A percentile compares a stretch with the other conserved stretches of the same genome.
These are phyloP conservation scores for Aphanomyces cochlioides DNA, from an alignment of 352 stramenopile genomes.

Conservation along the genomic window DNA sequence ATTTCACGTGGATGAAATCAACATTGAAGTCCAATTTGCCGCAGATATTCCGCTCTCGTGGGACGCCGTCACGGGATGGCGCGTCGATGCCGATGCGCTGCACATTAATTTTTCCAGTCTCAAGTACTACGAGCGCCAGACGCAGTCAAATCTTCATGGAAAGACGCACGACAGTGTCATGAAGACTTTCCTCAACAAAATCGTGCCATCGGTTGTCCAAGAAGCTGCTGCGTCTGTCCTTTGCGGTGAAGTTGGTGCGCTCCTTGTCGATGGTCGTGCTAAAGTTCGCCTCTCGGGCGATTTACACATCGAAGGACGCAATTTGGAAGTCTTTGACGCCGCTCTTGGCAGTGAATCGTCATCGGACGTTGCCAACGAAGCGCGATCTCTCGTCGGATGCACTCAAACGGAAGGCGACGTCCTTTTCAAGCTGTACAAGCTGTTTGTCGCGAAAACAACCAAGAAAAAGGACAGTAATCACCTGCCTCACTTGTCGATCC, in stretches of 20 bases:
- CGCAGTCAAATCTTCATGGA: conserved; percentile 50
- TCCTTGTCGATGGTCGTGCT: conserved; percentile 53
- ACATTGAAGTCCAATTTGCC: conserved; percentile 64
- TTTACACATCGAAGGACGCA: conserved; percentile 56
- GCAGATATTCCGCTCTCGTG: conserved; percentile 62
- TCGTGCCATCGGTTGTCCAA: conserved; percentile 59
- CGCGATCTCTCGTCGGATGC: conserved; percentile 48
- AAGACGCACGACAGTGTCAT: conserved; percentile 74
- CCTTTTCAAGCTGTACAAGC: conserved; percentile 50
- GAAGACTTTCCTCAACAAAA: conserved; percentile 74
- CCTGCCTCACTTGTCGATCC: conserved; percentile 49
- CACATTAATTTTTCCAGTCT: conserved; percentile 66
- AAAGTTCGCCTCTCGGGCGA: conserved; percentile 57
- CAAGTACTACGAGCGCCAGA: conserved; percentile 63
- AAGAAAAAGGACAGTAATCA: conserved; percentile 47
- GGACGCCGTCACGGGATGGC: conserved; percentile 58
- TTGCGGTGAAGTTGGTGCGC: conserved; percentile 54
- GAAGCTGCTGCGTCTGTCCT: conserved; percentile 57
- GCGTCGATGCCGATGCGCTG: conserved; percentile 51
- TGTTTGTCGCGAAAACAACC: conserved; percentile 49
- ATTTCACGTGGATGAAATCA: conserved; percentile 74
- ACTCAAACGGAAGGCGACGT: conserved; percentile 48
- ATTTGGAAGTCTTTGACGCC: conserved; percentile 55
- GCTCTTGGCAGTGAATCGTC: conserved; percentile 36
- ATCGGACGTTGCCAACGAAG: conserved; percentile 34